These are phyloP conservation scores for Pseudopyrenochaeta lycopersici DNA, from an alignment of 2,329 filamentous ascomycete species.

Conservation along the genomic window DNA sequence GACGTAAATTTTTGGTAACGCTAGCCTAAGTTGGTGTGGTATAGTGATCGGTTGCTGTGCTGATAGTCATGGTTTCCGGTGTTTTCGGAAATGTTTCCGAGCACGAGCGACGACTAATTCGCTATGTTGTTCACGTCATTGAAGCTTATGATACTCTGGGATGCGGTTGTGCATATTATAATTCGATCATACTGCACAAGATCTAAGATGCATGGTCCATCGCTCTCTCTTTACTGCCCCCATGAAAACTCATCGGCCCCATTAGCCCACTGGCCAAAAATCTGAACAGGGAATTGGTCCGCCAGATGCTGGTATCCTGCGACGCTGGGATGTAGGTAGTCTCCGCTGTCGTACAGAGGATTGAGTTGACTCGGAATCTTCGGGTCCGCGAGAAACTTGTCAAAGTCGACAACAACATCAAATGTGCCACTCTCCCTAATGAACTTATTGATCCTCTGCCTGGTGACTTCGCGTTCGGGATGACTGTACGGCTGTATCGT, in stretches of 20 bases:
- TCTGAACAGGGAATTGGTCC: constrained; percentile 64
- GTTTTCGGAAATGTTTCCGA: not conserved
- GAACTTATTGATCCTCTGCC: constrained; percentile 68
- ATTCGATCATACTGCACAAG: too few relatives aligned
- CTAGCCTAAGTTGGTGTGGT: not conserved
- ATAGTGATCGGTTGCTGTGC: not conserved
- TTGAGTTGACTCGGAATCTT: constrained; percentile 58
- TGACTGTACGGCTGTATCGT: constrained; percentile 35
- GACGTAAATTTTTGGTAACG: not conserved
- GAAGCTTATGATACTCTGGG: too few relatives aligned
- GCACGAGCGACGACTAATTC: too few relatives aligned
- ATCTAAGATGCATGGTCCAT: not conserved
- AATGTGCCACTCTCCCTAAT: constrained; percentile 66
- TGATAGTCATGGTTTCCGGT: not conserved
- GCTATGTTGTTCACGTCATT: too few relatives aligned
- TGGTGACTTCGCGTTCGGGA: constrained; percentile 63
- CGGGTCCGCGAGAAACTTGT: constrained; percentile 63
- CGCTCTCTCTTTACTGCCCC: constrained; percentile 1
- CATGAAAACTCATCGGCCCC: constrained; percentile 23
- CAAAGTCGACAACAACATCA: constrained; percentile 71
- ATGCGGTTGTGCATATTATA: too few relatives aligned
- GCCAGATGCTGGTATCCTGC: constrained; percentile 69
- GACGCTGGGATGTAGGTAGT: constrained; percentile 71
- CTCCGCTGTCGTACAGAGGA: constrained; percentile 65
- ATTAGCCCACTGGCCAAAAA: constrained; percentile 55